These are phyloP conservation scores for Neurospora sp. DNA, from an alignment of 2,329 filamentous ascomycete genomes.

Conservation along the genomic window DNA sequence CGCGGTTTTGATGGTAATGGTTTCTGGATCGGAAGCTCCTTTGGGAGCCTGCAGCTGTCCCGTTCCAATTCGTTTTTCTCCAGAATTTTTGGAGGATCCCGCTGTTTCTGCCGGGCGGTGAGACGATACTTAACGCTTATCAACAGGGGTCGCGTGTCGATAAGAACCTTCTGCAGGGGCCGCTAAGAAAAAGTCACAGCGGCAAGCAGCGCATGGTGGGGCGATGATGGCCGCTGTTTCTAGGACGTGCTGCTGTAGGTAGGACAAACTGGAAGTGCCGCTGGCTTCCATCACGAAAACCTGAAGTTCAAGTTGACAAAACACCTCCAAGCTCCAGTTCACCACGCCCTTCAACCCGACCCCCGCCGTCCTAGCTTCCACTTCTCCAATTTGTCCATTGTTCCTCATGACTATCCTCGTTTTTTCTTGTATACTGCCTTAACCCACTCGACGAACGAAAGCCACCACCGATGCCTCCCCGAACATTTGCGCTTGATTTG, in stretches of 20 bases:
- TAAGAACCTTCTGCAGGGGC: constrained; percentile 10
- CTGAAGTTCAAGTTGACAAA: background rate
- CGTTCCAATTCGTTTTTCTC: constrained; percentile 1
- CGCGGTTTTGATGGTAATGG: background rate
- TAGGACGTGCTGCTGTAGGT: background rate
- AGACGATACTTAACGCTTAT: constrained; percentile 9
- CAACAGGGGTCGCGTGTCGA: constrained; percentile 11
- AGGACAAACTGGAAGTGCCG: background rate
- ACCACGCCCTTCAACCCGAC: background rate
- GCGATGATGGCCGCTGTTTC: background rate
- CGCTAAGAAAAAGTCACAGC: constrained; percentile 10
- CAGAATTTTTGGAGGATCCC: constrained; percentile 21
- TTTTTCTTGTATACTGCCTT: background rate
- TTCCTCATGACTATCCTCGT: background rate
- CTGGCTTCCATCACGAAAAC: background rate
- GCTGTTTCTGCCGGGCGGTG: constrained; percentile 18
- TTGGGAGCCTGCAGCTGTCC: background rate
- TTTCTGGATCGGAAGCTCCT: background rate
- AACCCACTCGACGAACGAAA: background rate
- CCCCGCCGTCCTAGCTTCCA: background rate
- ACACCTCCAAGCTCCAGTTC: background rate
- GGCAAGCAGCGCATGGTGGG: background rate
- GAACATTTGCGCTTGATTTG: constrained; percentile 15
- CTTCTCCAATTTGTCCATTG: background rate
- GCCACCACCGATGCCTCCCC: constrained; percentile 15